phyloP scores from a whole-genome alignment of 176 grass and related monocot species.

The Urochloa ruziziensis region DNA sequence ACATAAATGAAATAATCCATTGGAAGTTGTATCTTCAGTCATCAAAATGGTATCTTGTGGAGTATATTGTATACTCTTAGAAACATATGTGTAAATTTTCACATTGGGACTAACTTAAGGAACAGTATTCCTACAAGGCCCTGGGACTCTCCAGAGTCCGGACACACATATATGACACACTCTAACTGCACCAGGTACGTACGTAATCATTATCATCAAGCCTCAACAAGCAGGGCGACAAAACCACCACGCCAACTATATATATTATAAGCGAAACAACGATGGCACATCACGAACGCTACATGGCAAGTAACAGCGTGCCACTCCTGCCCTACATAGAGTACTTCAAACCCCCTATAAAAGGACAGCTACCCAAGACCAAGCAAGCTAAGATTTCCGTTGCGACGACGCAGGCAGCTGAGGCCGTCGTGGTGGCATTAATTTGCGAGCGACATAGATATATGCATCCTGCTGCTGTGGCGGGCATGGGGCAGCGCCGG shows the following conservation, averaged over 20 bases:
- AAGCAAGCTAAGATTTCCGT: too few species aligned
- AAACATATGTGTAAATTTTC: too few species aligned
- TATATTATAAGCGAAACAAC: not conserved
- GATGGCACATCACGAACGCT: not conserved
- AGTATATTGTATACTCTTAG: too few species aligned
- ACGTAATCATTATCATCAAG: not conserved
- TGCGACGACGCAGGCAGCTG: too few species aligned
- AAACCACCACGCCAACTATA: not conserved
- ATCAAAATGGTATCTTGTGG: too few species aligned
- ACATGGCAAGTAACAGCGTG: not conserved
- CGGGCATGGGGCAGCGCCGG: not conserved
- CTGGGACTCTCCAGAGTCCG: conserved; percentile 7
- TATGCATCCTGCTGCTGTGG: not conserved
- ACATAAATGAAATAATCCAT: too few species aligned
- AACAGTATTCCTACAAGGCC: not conserved
- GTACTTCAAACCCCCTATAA: not conserved
- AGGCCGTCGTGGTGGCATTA: too few species aligned
- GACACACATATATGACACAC: too few species aligned
- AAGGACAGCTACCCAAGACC: not conserved
- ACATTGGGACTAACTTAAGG: too few species aligned
- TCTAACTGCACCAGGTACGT: too few species aligned
- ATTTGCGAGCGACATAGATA: not conserved
- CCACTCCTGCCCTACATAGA: not conserved
- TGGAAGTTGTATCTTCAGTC: too few species aligned
- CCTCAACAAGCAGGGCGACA: not conserved